Evolutionary conservation across 2,329 filamentous ascomycete genomes (phyloP).

Genomic region (Claviceps humidiphila): DNA sequence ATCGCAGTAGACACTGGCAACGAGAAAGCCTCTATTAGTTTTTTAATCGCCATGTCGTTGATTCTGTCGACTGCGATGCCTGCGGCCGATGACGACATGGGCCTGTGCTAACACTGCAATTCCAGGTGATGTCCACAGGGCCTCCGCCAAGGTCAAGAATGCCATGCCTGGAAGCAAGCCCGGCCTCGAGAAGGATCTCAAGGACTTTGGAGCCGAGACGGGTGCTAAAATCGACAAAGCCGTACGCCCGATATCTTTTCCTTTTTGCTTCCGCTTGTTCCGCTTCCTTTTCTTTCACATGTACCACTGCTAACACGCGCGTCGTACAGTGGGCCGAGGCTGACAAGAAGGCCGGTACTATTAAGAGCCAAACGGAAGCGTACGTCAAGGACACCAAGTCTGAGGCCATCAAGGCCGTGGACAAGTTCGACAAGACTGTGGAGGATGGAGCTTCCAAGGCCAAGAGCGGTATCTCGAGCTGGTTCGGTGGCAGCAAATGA

Average conservation of each 20-base stretch:
- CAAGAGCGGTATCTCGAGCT: constrained; percentile 70
- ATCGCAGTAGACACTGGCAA: not conserved
- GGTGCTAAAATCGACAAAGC: constrained; percentile 55
- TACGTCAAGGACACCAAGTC: constrained; percentile 51
- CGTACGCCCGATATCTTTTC: constrained; percentile 35
- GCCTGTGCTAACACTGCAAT: not conserved
- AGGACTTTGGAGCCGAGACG: constrained; percentile 30
- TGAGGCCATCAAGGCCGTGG: constrained; percentile 56
- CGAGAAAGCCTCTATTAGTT: no score
- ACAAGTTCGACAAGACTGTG: constrained; percentile 72
- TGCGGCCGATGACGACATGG: not conserved
- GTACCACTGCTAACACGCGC: not conserved
- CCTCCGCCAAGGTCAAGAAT: constrained; percentile 51
- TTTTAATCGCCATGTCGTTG: not conserved
- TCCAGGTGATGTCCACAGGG: constrained; percentile 64
- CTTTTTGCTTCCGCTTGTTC: not conserved
- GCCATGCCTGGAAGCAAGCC: constrained; percentile 50
- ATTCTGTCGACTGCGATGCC: not conserved
- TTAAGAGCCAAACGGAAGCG: constrained; percentile 46
- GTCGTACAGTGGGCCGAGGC: constrained; percentile 35
- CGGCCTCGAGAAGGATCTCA: constrained; percentile 51
- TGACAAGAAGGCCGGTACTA: constrained; percentile 46
- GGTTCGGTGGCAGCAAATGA: constrained; percentile 57
- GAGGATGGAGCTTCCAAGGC: constrained; percentile 67
- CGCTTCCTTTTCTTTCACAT: not conserved